A percentile compares a stretch with the other conserved stretches of the same genome.
Conservation (phyloP, 176 grass and related monocot genomes). For the Triticum aestivum region IWGSC_CS_RefSeq_v2.1 NC_057806.1:672690085-672690584, state of each 20-base stretch:
- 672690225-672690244: background rate
- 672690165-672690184: background rate
- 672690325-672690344: conserved; percentile 75
- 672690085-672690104: background rate
- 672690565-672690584: conserved; percentile 81
- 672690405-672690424: background rate
- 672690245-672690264: background rate
- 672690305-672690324: conserved; percentile 90
- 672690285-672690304: conserved; percentile 52
- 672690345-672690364: conserved; percentile 45
- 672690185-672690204: background rate
- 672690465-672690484: conserved; percentile 1
- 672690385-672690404: background rate
- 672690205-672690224: background rate
- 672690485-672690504: conserved; percentile 73
- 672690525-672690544: conserved; percentile 70
- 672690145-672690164: background rate
- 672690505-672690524: conserved; percentile 70
- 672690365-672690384: conserved; percentile 35
- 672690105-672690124: background rate
- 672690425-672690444: conserved; percentile 14
- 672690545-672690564: conserved; percentile 66
- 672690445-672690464: background rate
- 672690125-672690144: background rate
- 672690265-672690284: background rate